Conservation (phyloP, 1,139 yeast species). For the Waltiozyma sp. region DNA sequence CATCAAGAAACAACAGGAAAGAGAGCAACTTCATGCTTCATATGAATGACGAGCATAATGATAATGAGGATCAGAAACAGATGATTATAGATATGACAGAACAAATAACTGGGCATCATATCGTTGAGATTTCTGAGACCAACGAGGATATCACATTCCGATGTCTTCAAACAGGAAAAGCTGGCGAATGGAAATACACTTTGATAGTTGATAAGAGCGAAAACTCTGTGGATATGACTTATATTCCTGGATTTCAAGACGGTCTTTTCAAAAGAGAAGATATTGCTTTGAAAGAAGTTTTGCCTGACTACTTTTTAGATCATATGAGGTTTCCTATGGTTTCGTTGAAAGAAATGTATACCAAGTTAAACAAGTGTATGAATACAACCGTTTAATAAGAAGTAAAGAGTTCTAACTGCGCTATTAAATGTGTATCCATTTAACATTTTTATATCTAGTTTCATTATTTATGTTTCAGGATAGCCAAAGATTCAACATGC, state of each 20-base stretch:
- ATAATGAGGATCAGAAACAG: not conserved
- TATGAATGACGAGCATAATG: not conserved
- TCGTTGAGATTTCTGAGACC: not conserved
- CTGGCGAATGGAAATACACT: not conserved
- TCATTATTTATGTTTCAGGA: slow-evolving; percentile 25
- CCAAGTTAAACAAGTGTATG: not conserved
- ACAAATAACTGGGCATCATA: not conserved
- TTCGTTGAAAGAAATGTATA: not conserved
- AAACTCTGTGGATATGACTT: not conserved
- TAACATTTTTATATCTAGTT: no score
- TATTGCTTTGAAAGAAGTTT: not conserved
- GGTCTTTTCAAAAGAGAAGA: not conserved
- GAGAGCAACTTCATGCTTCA: no score
- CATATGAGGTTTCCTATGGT: not conserved
- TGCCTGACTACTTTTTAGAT: not conserved
- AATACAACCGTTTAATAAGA: not conserved
- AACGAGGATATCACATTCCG: not conserved
- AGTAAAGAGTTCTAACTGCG: not conserved
- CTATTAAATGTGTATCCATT: no score
- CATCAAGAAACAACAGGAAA: not conserved
- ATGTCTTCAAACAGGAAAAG: not conserved
- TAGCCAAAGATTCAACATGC: slow-evolving; percentile 81
- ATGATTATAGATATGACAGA: not conserved
- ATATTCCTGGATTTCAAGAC: not conserved
- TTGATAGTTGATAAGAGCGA: not conserved